A percentile compares a stretch with the other conserved stretches of the same genome.
phyloP scores from a whole-genome alignment of 345 rosid genomes.

The Linum trigynum region DNA sequence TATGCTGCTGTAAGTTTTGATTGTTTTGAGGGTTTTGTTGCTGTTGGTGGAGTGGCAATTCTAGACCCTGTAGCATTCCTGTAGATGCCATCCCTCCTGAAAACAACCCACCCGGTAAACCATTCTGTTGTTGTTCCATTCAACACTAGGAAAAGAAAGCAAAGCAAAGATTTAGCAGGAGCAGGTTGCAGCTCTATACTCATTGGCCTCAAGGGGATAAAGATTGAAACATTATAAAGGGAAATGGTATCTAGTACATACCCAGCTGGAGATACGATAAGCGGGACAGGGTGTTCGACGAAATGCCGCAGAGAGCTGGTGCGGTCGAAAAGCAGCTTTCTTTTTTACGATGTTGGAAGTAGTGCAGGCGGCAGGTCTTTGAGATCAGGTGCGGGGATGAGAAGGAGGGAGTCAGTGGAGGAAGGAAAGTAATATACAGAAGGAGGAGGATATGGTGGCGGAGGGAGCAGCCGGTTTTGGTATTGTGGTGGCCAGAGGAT shows the following conservation, averaged over 20 bases:
- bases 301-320: neutral
- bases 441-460: neutral
- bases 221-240: no score
- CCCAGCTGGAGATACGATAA: no score
- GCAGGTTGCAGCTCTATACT: no score
- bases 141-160: neutral
- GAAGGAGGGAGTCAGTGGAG: neutral
- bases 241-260: no score
- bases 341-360: neutral
- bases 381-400: no score
- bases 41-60: constrained; percentile 49
- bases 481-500: neutral
- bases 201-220: no score
- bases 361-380: no score
- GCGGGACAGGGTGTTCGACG: neutral
- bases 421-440: neutral
- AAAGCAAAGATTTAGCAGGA: no score
- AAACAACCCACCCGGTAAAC: constrained; percentile 35
- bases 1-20: constrained; percentile 32
- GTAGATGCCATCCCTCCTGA: constrained; percentile 40
- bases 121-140: neutral
- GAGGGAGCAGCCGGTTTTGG: neutral
- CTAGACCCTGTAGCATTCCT: constrained; percentile 55
- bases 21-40: constrained; percentile 39
- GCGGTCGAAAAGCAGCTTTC: neutral